Evolutionary conservation across 108 stramenopile genomes (phyloP).

Genomic region (Parmales sp.): DNA sequence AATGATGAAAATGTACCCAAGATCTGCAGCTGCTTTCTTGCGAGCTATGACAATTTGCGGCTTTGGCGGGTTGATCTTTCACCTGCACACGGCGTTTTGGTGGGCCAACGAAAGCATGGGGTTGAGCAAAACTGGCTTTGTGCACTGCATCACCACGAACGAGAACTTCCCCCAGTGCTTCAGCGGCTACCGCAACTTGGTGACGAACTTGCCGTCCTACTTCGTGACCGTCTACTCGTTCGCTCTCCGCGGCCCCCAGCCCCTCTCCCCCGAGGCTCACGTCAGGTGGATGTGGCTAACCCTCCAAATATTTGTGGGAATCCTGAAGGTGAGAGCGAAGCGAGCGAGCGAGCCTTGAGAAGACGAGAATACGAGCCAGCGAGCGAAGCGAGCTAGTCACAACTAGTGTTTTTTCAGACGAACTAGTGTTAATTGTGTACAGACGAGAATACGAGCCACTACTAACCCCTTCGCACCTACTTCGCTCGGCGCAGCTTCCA

Average conservation of each 20-base stretch:
- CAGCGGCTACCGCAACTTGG: not conserved
- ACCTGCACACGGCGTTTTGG: not conserved
- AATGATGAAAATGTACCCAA: not conserved
- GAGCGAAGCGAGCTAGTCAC: no score
- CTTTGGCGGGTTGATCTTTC: constrained; percentile 1
- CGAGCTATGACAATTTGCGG: constrained; percentile 2
- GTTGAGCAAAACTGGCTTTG: not conserved
- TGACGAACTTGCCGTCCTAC: not conserved
- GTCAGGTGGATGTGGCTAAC: not conserved
- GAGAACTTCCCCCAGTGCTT: not conserved
- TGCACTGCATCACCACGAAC: not conserved
- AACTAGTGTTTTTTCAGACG: no score
- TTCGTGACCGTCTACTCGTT: not conserved
- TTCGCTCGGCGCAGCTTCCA: not conserved
- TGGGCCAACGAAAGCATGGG: not conserved
- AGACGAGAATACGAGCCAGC: no score
- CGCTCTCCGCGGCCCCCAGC: not conserved
- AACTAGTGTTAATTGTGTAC: no score
- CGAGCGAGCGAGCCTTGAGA: not conserved
- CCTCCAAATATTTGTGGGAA: not conserved
- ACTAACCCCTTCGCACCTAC: not conserved
- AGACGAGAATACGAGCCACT: no score
- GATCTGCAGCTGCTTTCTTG: not conserved
- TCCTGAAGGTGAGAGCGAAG: not conserved
- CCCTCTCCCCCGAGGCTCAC: not conserved